phyloP scores from a whole-genome alignment of 768 basidiomycete genomes.

The Russula virescens region DNA sequence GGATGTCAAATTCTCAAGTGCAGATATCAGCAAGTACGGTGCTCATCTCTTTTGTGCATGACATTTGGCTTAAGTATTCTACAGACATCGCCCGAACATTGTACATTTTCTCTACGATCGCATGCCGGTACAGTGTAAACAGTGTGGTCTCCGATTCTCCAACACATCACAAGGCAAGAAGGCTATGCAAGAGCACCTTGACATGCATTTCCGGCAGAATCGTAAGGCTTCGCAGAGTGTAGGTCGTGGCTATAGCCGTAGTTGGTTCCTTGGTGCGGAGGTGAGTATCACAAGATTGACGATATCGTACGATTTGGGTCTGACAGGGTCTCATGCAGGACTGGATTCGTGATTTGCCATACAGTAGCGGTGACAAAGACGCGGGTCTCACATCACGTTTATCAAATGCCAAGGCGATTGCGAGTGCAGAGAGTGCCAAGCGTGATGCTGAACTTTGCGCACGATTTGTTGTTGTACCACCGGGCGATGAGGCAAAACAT shows the following conservation, averaged over 20 bases:
- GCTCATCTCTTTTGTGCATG: no score
- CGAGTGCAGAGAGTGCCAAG: slow-evolving; percentile 61
- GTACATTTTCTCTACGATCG: slow-evolving; percentile 67
- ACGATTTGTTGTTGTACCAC: slow-evolving; percentile 83
- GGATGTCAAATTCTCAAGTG: slow-evolving; percentile 53
- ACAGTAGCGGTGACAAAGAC: slow-evolving; percentile 64
- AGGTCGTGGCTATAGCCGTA: slow-evolving; percentile 82
- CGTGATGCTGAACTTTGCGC: slow-evolving; percentile 70
- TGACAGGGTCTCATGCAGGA: slow-evolving; percentile 46
- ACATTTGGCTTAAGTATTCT: neutral
- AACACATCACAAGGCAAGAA: slow-evolving; percentile 68
- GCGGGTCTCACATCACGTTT: slow-evolving; percentile 48
- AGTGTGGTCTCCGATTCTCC: slow-evolving; percentile 85
- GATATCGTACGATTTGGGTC: neutral
- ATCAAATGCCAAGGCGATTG: slow-evolving; percentile 50
- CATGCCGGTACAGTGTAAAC: slow-evolving; percentile 81
- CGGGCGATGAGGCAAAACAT: slow-evolving; percentile 77
- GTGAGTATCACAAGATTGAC: slow-evolving; percentile 40
- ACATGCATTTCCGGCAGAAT: slow-evolving; percentile 96
- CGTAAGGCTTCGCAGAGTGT: slow-evolving; percentile 70
- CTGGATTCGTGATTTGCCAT: slow-evolving; percentile 71
- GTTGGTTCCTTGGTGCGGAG: slow-evolving; percentile 82
- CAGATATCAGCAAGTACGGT: slow-evolving; percentile 65
- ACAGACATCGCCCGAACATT: slow-evolving; percentile 55
- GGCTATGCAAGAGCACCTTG: slow-evolving; percentile 80